Base-by-base conservation (phyloP, 2,329 filamentous ascomycete species). In the Metarhizium robertsii region DNA sequence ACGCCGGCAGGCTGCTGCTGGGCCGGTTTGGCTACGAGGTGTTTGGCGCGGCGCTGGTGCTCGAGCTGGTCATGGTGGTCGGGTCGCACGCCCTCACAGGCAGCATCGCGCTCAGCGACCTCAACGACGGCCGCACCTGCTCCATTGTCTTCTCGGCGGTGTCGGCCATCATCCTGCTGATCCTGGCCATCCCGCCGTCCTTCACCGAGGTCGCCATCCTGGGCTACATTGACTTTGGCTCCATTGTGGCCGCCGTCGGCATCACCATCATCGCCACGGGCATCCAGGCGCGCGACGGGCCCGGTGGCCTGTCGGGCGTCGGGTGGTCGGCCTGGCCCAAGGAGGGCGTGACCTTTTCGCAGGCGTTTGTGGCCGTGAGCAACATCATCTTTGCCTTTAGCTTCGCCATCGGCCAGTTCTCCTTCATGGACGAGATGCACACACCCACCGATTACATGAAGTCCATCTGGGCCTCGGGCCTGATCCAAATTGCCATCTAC, bases 381-480 rank as follows among this genome's bases (percentile, higher is more conserved):
- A 86, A 87, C 69, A 87, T 88, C 53, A 74, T 86, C 55, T 80
- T 88, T 56, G 83, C 85, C 51, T 88, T 83, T 69, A 73, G 81
- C 60, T 73, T 72, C 40, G 69, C 71, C 34, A 65, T 73, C 18
- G 71, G 70, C 64, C 71, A 73, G 61, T 73, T 73, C 64, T 69
- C 66, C 58, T 73, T 73, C 63, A 73, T 73, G 71, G 71, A 73
- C 58, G 71, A 73, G 62, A 73, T 73, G 71, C 71, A 73, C 61
- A 72, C 70, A 2, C 71, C 71, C 14, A 46, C 42, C 5, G 70
- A 73, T 59, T 73, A 66, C 55, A 58, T 62, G 59, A 73, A 74
- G 66, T 76, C 82, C 10, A 75, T 88, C 46, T 72, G 74, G 57
- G 67, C 83, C 32, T 77, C 85, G 1, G 81, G 85, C 60, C 67